Evolutionary conservation across 352 stramenopile species (phyloP).

Genomic region (Saprolegnia diclina): DNA sequence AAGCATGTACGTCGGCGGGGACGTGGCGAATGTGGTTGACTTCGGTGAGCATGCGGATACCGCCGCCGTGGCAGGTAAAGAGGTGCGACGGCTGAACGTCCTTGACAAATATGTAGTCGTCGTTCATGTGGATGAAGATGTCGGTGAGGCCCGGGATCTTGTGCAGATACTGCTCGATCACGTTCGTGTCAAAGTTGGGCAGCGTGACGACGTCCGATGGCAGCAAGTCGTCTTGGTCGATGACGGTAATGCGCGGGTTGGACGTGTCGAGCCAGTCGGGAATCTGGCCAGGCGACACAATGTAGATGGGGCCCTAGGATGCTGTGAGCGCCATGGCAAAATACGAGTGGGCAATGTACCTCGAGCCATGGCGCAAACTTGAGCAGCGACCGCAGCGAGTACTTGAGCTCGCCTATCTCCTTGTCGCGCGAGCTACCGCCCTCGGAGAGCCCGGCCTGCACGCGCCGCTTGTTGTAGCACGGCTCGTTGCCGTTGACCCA

Average conservation of each 20-base stretch:
- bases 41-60: slow-evolving; percentile 76
- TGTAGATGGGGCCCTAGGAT: slow-evolving; percentile 60
- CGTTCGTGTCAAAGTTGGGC: slow-evolving; percentile 84
- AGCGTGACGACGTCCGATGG: slow-evolving; percentile 77
- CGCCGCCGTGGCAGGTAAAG: slow-evolving; percentile 76
- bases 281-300: slow-evolving; percentile 77
- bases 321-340: background rate
- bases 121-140: slow-evolving; percentile 86
- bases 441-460: slow-evolving; percentile 56
- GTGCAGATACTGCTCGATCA: slow-evolving; percentile 86
- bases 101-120: slow-evolving; percentile 86
- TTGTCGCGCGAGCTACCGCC: slow-evolving; percentile 73
- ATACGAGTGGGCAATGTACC: background rate
- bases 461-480: slow-evolving; percentile 67
- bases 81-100: slow-evolving; percentile 70
- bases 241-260: slow-evolving; percentile 77
- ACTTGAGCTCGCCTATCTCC: slow-evolving; percentile 83
- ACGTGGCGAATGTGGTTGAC: slow-evolving; percentile 66
- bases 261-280: slow-evolving; percentile 74
- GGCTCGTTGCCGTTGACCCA: slow-evolving; percentile 83
- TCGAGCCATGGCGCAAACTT: slow-evolving; percentile 81
- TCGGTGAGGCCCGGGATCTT: slow-evolving; percentile 77
- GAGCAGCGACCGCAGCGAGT: slow-evolving; percentile 78
- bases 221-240: slow-evolving; percentile 84
- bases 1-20: slow-evolving; percentile 62